Conservation (phyloP, 2,329 filamentous ascomycete species). For the Colletotrichum caudatum region DNA sequence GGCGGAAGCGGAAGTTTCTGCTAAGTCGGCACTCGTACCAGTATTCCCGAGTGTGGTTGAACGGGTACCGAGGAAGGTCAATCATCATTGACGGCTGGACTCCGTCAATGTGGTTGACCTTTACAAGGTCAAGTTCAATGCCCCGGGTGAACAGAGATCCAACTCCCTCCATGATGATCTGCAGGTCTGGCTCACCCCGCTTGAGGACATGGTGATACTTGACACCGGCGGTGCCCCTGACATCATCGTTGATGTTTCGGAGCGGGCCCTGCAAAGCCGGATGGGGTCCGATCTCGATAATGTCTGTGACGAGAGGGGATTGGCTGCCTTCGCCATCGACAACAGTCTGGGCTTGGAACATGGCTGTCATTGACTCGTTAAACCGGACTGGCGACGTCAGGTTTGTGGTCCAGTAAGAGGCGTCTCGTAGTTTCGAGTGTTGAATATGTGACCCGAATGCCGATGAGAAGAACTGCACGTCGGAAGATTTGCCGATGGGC, state of each 20-base stretch:
- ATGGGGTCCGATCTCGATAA: slow-evolving; percentile 32
- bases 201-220: slow-evolving; percentile 11
- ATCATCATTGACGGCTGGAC: slow-evolving; percentile 26
- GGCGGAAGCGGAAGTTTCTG: slow-evolving; percentile 34
- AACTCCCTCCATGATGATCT: background rate
- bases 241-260: slow-evolving; percentile 21
- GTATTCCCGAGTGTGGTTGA: slow-evolving; percentile 36
- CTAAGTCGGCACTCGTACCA: slow-evolving; percentile 31
- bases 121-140: background rate
- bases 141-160: background rate
- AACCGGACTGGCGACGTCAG: slow-evolving; percentile 21
- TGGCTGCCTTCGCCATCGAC: slow-evolving; percentile 34
- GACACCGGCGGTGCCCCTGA: slow-evolving; percentile 46
- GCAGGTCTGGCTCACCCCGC: background rate
- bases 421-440: background rate
- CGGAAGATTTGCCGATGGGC: background rate
- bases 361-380: slow-evolving; percentile 6
- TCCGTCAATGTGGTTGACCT: slow-evolving; percentile 54
- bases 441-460: background rate
- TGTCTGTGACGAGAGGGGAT: background rate
- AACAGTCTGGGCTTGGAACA: slow-evolving; percentile 40
- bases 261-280: slow-evolving; percentile 25
- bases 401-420: slow-evolving; percentile 21
- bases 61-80: slow-evolving; percentile 41
- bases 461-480: slow-evolving; percentile 48